Percentiles rank a stretch among this genome's conserved stretches.
Conservation (phyloP, 2,329 filamentous ascomycete species). For the Penicillium sclerotiorum region DNA sequence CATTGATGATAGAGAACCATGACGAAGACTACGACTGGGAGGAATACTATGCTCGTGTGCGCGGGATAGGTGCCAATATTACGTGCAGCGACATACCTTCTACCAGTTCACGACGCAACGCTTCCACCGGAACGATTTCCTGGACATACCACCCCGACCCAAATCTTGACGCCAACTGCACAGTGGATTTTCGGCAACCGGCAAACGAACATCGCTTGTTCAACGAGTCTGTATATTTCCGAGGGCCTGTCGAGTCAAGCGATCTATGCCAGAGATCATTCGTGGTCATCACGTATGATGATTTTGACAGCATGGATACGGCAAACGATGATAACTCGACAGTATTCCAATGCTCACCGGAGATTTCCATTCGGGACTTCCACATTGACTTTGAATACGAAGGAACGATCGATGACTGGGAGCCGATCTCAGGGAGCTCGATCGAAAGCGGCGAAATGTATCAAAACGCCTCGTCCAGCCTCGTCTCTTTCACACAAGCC, state of each 20-base stretch:
- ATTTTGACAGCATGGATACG: neutral
- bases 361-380: slow-evolving; percentile 16
- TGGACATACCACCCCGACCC: neutral
- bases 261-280: neutral
- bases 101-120: neutral
- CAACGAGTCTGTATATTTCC: neutral
- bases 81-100: slow-evolving; percentile 7
- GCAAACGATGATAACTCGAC: neutral
- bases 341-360: slow-evolving; percentile 16
- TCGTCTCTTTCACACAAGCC: slow-evolving; percentile 15
- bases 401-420: slow-evolving; percentile 13
- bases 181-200: neutral
- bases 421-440: slow-evolving; percentile 7
- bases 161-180: neutral
- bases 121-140: neutral
- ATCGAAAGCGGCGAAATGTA: slow-evolving; percentile 16
- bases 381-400: slow-evolving; percentile 13
- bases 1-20: slow-evolving; percentile 7
- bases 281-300: neutral
- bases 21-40: slow-evolving; percentile 12
- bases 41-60: slow-evolving; percentile 8
- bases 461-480: slow-evolving; percentile 17
- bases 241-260: neutral
- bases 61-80: slow-evolving; percentile 14
- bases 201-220: neutral